Base-by-base conservation (phyloP, 2,329 filamentous ascomycete species). In the Xylaria sp. region DNA sequence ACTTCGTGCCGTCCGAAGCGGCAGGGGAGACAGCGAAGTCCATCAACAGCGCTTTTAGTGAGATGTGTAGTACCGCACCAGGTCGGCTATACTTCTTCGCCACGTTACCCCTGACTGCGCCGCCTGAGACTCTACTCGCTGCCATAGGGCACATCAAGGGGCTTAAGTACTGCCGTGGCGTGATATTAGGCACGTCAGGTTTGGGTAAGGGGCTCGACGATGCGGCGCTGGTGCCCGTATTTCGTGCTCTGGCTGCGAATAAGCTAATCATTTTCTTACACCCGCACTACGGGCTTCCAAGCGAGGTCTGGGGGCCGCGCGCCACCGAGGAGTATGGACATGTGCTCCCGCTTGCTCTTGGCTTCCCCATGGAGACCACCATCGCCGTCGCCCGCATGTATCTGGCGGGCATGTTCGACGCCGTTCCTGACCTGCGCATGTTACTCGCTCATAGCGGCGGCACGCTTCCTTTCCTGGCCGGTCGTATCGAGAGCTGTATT, bases 291-390 rank as follows among this genome's bases (percentile, higher is more conserved):
- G 94, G 94, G 1, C 86, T 98, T 2, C 94, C 94, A 0, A 87
- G 88, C 68, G 87, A 89, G 9, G 93, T 97, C 3, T 97, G 92
- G 82, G 94, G 94, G 0, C 88, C 92, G 0, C 84, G 91, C 8
- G 88, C 88, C 0, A 83, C 80, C 49, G 84, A 82, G 25, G 90
- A 91, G 69, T 97, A 97, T 77, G 94, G 94, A 0, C 94, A 97
- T 78, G 94, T 97, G 0, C 85, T 98, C 2, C 92, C 94, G 0
- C 83, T 98, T 0, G 93, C 94, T 0, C 83, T 98, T 3, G 94
- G 94, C 0, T 97, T 97, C 78, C 94, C 94, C 0, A 88, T 98
- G 73, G 94, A 98, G 81, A 98, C 94, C 0, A 97, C 94, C 1
- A 95, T 98, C 74, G 93, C 94, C 0, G 90, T 97, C 1, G 89